phyloP scores from a whole-genome alignment of 179 eudicot genomes.

The Gypsophila paniculata region DNA sequence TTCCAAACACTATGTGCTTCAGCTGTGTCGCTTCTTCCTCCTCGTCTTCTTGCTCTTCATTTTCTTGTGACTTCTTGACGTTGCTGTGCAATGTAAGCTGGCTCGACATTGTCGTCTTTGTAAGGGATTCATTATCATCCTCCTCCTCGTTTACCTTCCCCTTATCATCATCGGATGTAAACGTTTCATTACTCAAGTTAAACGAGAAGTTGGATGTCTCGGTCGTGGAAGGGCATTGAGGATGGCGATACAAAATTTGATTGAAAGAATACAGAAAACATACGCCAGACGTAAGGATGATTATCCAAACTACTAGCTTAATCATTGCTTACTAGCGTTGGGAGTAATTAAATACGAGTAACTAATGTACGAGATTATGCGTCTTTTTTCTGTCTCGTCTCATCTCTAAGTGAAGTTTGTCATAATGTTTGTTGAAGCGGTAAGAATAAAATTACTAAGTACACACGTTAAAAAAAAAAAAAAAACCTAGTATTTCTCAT shows the following conservation, averaged over 20 bases:
- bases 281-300: slow-evolving; percentile 31
- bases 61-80: slow-evolving; percentile 5
- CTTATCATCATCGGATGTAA: too few relatives aligned
- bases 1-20: slow-evolving; percentile 59
- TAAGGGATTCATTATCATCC: neutral
- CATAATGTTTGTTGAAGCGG: neutral
- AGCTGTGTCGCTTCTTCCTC: slow-evolving; percentile 29
- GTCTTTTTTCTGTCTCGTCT: neutral
- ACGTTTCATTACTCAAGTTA: neutral
- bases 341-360: too few relatives aligned
- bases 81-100: neutral
- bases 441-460: neutral
- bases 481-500: slow-evolving; percentile 30
- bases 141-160: neutral
- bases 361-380: too few relatives aligned
- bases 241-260: slow-evolving; percentile 31
- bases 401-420: too few relatives aligned
- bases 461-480: neutral
- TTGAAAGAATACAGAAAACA: slow-evolving; percentile 45
- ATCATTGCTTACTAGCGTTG: slow-evolving; percentile 22
- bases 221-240: slow-evolving; percentile 19
- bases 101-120: neutral
- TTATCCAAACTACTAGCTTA: slow-evolving; percentile 31
- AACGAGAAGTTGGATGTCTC: neutral
- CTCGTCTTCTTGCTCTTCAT: neutral